Evolutionary conservation across 2,329 filamentous ascomycete genomes (phyloP), one percentile per base, ranked within the genome.

Genomic region (Xylaria sp.): DNA sequence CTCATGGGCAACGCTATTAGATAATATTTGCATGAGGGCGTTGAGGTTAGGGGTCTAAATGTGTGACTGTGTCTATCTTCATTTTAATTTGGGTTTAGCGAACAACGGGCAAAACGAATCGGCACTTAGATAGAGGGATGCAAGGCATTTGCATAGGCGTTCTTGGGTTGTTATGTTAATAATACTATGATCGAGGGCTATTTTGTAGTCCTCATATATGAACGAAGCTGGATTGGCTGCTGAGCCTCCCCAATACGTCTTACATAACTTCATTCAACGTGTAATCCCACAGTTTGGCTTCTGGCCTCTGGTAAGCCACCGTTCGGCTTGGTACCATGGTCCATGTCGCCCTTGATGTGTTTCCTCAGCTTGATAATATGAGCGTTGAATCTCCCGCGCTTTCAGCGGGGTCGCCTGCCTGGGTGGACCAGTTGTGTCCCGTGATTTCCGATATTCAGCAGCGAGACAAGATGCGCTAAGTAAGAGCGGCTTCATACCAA

Each of bases 81-180:
- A 27, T 27, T 27, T 66, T 65, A 53, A 66, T 64, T 57, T 48
- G 57, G 65, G 54, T 56, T 71, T 69, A 61, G 67, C 55, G 67
- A 69, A 69, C 61, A 67, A 62, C 62, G 64, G 66, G 57, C 47
- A 59, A 60, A 51, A 53, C 48, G 53, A 65, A 64, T 65, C 39
- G 63, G 51, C 64, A 70, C 61, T 53, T 67, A 61, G 61, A 72
- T 68, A 64, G 69, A 58, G 65, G 67, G 34, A 61, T 56, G 57
- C 39, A 50, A 30, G 68, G 73, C 75, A 75, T 76, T 72, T 69
- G 71, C 66, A 73, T 67, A 73, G 75, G 75, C 70, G 75, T 76
- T 75, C 27, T 71, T 71, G 72, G 60, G 48, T 61, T 70, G 53
- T 32, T 42, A 50, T 51, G 27, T 42, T 42, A 58, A 59, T 55